phyloP scores from a whole-genome alignment of 2,329 filamentous ascomycete genomes.

The Nothopassalora personata region DNA sequence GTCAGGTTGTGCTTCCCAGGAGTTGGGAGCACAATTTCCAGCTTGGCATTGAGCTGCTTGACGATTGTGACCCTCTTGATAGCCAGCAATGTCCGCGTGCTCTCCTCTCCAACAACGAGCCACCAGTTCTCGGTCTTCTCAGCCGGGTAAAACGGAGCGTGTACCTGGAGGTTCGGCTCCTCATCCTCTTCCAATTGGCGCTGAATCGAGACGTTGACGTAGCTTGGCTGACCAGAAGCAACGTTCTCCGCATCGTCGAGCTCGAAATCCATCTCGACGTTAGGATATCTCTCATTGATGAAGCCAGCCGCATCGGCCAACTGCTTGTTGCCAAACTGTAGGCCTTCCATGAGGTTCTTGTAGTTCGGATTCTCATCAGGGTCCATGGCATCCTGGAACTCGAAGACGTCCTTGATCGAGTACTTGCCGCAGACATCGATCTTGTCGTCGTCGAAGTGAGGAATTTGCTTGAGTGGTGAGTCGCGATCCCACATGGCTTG shows the following conservation, averaged over 20 bases:
- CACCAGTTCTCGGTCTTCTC: conserved; percentile 98
- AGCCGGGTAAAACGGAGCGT: conserved; percentile 87
- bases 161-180: conserved; percentile 75
- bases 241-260: conserved; percentile 76
- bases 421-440: conserved; percentile 77
- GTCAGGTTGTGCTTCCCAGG: conserved; percentile 83
- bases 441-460: conserved; percentile 79
- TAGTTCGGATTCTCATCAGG: conserved; percentile 86
- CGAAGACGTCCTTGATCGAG: conserved; percentile 86
- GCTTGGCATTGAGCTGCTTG: conserved; percentile 66
- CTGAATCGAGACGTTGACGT: conserved; percentile 77
- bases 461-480: conserved; percentile 94
- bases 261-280: conserved; percentile 85
- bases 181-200: conserved; percentile 70
- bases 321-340: conserved; percentile 75
- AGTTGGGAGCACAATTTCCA: conserved; percentile 84
- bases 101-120: conserved; percentile 92
- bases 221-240: conserved; percentile 71
- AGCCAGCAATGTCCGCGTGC: conserved; percentile 76
- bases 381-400: conserved; percentile 99
- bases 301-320: conserved; percentile 86
- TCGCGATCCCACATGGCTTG: conserved; percentile 99
- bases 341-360: conserved; percentile 65
- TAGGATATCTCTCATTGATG: conserved; percentile 94
- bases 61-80: conserved; percentile 93